These are phyloP conservation scores for Asparagopsis taxiformis DNA, from an alignment of 31 red algal species.

Conservation along the genomic window DNA sequence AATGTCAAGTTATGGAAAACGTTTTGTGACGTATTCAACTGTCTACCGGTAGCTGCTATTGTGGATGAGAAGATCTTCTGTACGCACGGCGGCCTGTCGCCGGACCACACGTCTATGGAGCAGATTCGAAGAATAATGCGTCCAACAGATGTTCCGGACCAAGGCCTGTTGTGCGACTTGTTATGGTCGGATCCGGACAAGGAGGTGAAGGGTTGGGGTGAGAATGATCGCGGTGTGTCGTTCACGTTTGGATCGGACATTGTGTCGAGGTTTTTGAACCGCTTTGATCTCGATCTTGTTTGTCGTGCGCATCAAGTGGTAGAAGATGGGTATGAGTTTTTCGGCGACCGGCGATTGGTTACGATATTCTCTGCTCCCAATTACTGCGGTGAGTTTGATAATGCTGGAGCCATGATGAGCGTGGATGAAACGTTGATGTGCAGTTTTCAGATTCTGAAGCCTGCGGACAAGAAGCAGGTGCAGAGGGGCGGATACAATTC, in stretches of 20 bases:
- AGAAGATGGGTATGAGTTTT: constrained; percentile 98
- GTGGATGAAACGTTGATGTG: constrained; percentile 99
- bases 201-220: constrained; percentile 97
- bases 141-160: constrained; percentile 95
- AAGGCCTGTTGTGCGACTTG: constrained; percentile 94
- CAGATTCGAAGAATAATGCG: constrained; percentile 93
- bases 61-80: constrained; percentile 98
- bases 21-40: constrained; percentile 99
- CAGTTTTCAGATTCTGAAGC: constrained; percentile 99
- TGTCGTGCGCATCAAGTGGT: constrained; percentile 99
- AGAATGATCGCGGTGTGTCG: constrained; percentile 91
- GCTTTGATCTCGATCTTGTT: constrained; percentile 89
- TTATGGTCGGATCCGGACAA: constrained; percentile 99
- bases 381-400: constrained; percentile 98
- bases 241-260: constrained; percentile 97
- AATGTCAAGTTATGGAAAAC: constrained; percentile 99
- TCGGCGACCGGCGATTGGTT: constrained; percentile 85
- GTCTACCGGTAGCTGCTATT: constrained; percentile 91
- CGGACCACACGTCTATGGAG: constrained; percentile 92
- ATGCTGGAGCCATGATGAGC: constrained; percentile 97
- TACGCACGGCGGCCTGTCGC: constrained; percentile 95
- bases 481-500: constrained; percentile 29
- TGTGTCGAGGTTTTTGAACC: constrained; percentile 81
- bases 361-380: constrained; percentile 99
- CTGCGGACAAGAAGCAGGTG: constrained; percentile 68